phyloP scores from a whole-genome alignment of 768 basidiomycete genomes.

The Mycena crocata region DNA sequence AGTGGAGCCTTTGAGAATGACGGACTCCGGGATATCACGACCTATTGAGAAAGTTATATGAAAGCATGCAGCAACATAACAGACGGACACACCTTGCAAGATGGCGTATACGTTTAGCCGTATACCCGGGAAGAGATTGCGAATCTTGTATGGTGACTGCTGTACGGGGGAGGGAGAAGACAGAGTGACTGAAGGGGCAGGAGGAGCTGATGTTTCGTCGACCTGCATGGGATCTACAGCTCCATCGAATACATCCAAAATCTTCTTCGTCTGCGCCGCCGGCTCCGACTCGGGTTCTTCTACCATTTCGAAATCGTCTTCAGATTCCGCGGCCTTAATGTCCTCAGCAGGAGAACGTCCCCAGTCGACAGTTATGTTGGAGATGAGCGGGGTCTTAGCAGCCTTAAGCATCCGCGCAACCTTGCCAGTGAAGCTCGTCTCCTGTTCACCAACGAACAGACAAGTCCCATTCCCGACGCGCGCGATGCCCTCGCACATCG shows the following conservation, averaged over 20 bases:
- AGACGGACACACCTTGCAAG: conserved; percentile 24
- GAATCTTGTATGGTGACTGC: conserved; percentile 26
- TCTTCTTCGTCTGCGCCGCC: conserved; percentile 2
- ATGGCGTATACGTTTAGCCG: conserved; percentile 27
- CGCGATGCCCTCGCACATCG: conserved; percentile 55
- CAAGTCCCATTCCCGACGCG: conserved; percentile 53
- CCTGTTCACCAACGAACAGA: conserved; percentile 49
- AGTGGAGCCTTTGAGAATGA: conserved; percentile 25
- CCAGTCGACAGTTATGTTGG: conserved; percentile 55
- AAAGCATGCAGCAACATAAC: background rate
- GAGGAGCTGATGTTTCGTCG: conserved; percentile 15
- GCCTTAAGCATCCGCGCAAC: conserved; percentile 53
- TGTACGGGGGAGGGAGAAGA: conserved; percentile 19
- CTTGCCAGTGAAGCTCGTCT: conserved; percentile 51
- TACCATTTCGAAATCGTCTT: conserved; percentile 32
- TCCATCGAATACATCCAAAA: conserved; percentile 29
- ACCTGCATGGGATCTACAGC: background rate
- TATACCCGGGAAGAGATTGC: conserved; percentile 24
- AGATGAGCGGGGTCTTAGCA: conserved; percentile 49
- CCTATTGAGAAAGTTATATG: conserved; percentile 1
- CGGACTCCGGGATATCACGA: conserved; percentile 23
- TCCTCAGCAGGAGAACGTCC: conserved; percentile 14
- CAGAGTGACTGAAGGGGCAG: conserved; percentile 12
- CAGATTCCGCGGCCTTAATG: background rate
- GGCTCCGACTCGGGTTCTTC: background rate